Evolutionary conservation across 2,329 filamentous ascomycete genomes (phyloP).

Genomic region (Didymella segeticola): DNA sequence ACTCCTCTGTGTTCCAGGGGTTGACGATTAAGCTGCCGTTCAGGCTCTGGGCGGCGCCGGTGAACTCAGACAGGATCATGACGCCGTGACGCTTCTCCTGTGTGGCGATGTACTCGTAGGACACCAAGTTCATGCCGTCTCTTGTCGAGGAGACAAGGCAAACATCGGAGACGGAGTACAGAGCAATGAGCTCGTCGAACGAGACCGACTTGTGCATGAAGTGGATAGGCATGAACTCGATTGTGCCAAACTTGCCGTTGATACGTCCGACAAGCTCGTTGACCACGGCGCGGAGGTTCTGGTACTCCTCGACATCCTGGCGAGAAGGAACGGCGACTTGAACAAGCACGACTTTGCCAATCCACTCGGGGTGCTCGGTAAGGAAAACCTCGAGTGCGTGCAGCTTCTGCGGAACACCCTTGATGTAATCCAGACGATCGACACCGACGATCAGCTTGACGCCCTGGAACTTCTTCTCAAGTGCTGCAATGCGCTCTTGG

Average conservation of each 20-base stretch:
- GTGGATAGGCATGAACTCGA: slow-evolving; percentile 99
- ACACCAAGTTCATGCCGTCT: slow-evolving; percentile 98
- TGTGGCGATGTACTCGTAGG: slow-evolving; percentile 96
- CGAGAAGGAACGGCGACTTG: slow-evolving; percentile 95
- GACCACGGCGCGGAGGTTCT: slow-evolving; percentile 91
- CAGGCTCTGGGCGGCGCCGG: slow-evolving; percentile 90
- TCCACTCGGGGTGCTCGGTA: slow-evolving; percentile 96
- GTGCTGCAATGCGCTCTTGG: slow-evolving; percentile 81
- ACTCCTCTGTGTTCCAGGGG: slow-evolving; percentile 97
- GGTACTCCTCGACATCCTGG: slow-evolving; percentile 97
- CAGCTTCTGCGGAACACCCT: slow-evolving; percentile 96
- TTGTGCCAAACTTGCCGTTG: slow-evolving; percentile 94
- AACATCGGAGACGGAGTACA: slow-evolving; percentile 91
- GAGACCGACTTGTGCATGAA: slow-evolving; percentile 96
- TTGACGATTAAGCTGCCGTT: slow-evolving; percentile 96
- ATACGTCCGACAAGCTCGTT: slow-evolving; percentile 97
- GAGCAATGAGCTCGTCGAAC: slow-evolving; percentile 91
- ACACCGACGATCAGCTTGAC: slow-evolving; percentile 97
- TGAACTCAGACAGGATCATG: slow-evolving; percentile 96
- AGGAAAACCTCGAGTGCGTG: slow-evolving; percentile 97
- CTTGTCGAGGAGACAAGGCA: slow-evolving; percentile 94
- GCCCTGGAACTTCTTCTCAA: slow-evolving; percentile 91
- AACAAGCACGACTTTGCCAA: slow-evolving; percentile 94
- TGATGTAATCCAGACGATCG: slow-evolving; percentile 97
- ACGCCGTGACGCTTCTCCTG: slow-evolving; percentile 90